Conservation (phyloP, 108 stramenopile species). For the Mediolabrus comicus region DNA sequence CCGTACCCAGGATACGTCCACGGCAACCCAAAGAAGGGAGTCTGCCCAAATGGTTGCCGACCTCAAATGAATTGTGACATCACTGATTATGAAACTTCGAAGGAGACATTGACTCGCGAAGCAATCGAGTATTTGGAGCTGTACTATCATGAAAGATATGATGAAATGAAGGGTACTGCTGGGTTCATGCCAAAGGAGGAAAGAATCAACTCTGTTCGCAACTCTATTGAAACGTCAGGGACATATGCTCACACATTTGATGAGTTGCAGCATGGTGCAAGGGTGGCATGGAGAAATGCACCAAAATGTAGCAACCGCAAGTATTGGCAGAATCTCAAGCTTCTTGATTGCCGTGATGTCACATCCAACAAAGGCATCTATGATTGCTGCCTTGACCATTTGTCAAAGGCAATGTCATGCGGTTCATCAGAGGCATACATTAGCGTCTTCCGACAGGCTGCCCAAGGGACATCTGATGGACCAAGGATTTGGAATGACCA, state of each 20-base stretch:
- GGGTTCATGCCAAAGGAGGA: constrained; percentile 11
- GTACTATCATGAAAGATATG: constrained; percentile 20
- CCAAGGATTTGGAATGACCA: constrained; percentile 42
- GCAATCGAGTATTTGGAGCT: constrained; percentile 24
- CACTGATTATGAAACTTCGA: constrained; percentile 2
- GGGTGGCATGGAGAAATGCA: constrained; percentile 44
- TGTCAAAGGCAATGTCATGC: constrained; percentile 28
- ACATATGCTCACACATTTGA: constrained; percentile 46
- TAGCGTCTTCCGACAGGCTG: constrained; percentile 35
- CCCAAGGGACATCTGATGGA: constrained; percentile 28
- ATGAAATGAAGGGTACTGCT: constrained; percentile 11
- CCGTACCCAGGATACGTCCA: constrained; percentile 28
- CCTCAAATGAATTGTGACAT: constrained; percentile 1
- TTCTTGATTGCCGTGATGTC: constrained; percentile 32
- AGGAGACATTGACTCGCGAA: constrained; percentile 12
- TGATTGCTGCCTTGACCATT: constrained; percentile 33
- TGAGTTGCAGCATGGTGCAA: constrained; percentile 45
- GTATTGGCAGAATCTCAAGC: constrained; percentile 40
- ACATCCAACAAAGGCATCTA: constrained; percentile 34
- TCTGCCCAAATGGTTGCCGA: constrained; percentile 19
- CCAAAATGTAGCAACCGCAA: constrained; percentile 53
- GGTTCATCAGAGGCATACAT: constrained; percentile 36
- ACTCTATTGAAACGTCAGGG: constrained; percentile 15
- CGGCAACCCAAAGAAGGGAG: constrained; percentile 25
- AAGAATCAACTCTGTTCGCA: neutral